Evolutionary conservation across 169 alveolate genomes (phyloP).

Genomic region (Eimeria brunetti): DNA sequence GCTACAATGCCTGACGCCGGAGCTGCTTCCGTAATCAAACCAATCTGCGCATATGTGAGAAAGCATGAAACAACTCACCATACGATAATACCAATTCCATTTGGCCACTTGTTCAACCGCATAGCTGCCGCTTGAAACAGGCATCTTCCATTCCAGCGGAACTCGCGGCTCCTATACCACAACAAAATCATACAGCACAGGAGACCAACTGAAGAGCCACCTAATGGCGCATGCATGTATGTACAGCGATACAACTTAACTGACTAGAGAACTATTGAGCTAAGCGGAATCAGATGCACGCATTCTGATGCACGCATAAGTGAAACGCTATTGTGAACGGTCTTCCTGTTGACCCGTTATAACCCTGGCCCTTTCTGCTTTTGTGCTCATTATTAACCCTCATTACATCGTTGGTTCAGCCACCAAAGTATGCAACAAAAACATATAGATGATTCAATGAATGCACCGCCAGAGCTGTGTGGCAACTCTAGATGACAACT

Average conservation of each 20-base stretch:
- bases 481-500: neutral
- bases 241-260: too few relatives aligned
- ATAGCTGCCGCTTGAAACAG: slow-evolving; percentile 68
- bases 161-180: slow-evolving; percentile 64
- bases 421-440: neutral
- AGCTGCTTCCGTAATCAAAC: neutral
- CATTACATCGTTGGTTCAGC: neutral
- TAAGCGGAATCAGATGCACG: too few relatives aligned
- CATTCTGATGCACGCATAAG: too few relatives aligned
- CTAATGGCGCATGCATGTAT: neutral
- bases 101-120: slow-evolving; percentile 84
- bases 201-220: neutral
- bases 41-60: neutral
- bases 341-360: neutral
- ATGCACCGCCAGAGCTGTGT: neutral
- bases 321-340: neutral
- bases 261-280: too few relatives aligned
- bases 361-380: neutral
- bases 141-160: slow-evolving; percentile 76
- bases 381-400: neutral
- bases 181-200: neutral
- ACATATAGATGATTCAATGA: neutral
- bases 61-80: slow-evolving; percentile 47
- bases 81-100: slow-evolving; percentile 87
- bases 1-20: neutral